Percentiles rank a stretch among this genome's conserved stretches.
Evolutionary conservation across 2,329 filamentous ascomycete genomes (phyloP).

Genomic region (Ophiognomonia clavigignenti-juglandacearum): DNA sequence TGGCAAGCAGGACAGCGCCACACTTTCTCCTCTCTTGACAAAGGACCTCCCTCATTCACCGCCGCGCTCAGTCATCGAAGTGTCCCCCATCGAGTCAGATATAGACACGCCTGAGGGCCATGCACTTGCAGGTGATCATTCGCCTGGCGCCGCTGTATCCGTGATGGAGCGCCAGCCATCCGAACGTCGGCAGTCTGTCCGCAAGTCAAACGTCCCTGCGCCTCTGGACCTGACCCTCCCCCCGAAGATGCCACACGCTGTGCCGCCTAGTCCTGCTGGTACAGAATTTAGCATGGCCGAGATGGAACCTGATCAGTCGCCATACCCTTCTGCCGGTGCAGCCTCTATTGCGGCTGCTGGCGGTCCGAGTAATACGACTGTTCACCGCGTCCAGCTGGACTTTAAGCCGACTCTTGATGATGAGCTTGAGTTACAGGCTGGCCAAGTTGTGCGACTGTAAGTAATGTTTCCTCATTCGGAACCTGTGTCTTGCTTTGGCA

Average conservation of each 20-base stretch:
- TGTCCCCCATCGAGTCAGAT: constrained; percentile 6
- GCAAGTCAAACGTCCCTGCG: constrained; percentile 42
- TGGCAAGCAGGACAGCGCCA: constrained; percentile 3
- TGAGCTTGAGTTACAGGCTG: constrained; percentile 75
- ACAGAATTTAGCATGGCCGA: constrained; percentile 54
- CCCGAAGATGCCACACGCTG: constrained; percentile 25
- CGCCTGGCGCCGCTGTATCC: not conserved
- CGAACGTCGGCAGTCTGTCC: constrained; percentile 52
- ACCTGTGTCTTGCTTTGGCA: too few species aligned
- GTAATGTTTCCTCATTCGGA: not conserved
- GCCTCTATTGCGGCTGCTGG: constrained; percentile 59
- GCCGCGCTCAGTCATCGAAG: not conserved
- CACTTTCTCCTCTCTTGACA: not conserved
- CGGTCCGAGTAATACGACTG: constrained; percentile 56
- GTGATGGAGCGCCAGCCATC: constrained; percentile 10
- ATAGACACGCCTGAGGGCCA: constrained; percentile 2
- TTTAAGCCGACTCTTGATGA: constrained; percentile 92
- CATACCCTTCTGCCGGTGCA: constrained; percentile 46
- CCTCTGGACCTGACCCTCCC: constrained; percentile 50
- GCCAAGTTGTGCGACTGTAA: constrained; percentile 75
- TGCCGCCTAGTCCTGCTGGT: constrained; percentile 55
- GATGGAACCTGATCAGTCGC: constrained; percentile 39
- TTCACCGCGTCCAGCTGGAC: constrained; percentile 90
- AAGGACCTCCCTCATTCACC: not conserved
- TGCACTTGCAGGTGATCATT: not conserved